These are phyloP conservation scores for Fomitopsis schrenkii DNA, from an alignment of 1,284 basidiomycete species.

Conservation along the genomic window DNA sequence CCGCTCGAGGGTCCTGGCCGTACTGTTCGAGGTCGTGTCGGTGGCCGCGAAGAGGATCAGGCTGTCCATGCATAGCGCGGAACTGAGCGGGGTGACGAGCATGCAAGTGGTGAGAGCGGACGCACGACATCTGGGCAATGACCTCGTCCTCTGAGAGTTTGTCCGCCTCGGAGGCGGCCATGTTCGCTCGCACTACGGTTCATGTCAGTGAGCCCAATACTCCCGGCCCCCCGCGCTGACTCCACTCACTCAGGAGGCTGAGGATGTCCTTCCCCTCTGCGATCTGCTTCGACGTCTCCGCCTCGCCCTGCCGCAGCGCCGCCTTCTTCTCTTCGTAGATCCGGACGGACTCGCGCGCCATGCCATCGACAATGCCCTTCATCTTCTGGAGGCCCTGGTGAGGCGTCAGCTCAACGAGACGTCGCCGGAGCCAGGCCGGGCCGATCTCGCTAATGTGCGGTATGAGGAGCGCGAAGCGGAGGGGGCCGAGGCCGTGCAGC, in stretches of 20 bases:
- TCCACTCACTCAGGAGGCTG: conserved; percentile 37
- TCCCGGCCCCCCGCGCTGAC: not conserved
- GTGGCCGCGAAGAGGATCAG: conserved; percentile 11
- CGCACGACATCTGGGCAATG: conserved; percentile 13
- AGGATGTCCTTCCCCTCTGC: conserved; percentile 42
- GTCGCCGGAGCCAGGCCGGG: conserved; percentile 30
- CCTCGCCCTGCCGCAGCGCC: conserved; percentile 32
- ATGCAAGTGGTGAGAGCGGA: not conserved
- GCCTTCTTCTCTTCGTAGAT: conserved; percentile 38
- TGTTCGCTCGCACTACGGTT: conserved; percentile 11
- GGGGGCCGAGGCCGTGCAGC: not conserved
- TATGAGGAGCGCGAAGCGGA: not conserved
- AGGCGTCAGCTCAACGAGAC: conserved; percentile 30
- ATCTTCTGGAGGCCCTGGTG: conserved; percentile 27
- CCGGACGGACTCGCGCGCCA: conserved; percentile 31
- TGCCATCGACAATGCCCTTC: conserved; percentile 32
- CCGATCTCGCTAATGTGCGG: conserved; percentile 31
- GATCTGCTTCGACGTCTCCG: conserved; percentile 27
- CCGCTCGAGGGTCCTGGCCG: not conserved
- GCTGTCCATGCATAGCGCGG: not conserved
- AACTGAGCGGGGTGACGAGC: too few species aligned
- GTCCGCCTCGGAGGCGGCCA: conserved; percentile 9
- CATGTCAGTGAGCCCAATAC: not conserved
- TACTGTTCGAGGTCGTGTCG: conserved; percentile 15
- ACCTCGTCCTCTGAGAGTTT: conserved; percentile 5